These are phyloP conservation scores for Paraconiothyrium brasiliense DNA, from an alignment of 2,329 filamentous ascomycete species.

Conservation along the genomic window DNA sequence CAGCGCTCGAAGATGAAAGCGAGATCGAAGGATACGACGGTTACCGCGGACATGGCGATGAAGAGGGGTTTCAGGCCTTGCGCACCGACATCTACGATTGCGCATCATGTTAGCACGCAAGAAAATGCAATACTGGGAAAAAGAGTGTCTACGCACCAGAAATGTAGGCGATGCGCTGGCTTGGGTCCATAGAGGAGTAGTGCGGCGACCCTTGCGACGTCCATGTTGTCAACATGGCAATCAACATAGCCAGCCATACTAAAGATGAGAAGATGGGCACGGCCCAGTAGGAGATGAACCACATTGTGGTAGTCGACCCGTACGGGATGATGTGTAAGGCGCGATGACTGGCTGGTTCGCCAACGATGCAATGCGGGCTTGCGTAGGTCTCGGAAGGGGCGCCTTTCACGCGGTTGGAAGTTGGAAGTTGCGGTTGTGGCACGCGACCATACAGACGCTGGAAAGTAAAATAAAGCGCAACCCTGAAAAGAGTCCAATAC, in stretches of 20 bases:
- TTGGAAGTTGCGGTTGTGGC: neutral
- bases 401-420: constrained; percentile 2
- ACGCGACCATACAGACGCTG: constrained; percentile 4
- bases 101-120: constrained; percentile 40
- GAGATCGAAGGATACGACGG: constrained; percentile 81
- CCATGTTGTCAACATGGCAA: constrained; percentile 78
- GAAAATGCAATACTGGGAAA: neutral
- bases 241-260: constrained; percentile 65
- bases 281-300: constrained; percentile 63
- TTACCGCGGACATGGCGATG: constrained; percentile 74
- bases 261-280: constrained; percentile 73
- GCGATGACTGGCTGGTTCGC: neutral
- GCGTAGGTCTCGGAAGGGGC: constrained; percentile 5
- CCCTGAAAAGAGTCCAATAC: neutral
- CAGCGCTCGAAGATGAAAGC: constrained; percentile 84
- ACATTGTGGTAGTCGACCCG: constrained; percentile 32
- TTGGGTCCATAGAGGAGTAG: constrained; percentile 68
- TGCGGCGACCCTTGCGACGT: constrained; percentile 63
- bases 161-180: constrained; percentile 75
- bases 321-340: neutral
- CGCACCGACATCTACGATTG: constrained; percentile 63
- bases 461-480: neutral
- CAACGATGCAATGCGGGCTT: constrained; percentile 1
- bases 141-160: constrained; percentile 60
- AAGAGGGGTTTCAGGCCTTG: constrained; percentile 77